A percentile compares a stretch with the other conserved stretches of the same genome.
Conservation (phyloP, 345 rosid species). For the Hibiscus syriacus region DNA sequence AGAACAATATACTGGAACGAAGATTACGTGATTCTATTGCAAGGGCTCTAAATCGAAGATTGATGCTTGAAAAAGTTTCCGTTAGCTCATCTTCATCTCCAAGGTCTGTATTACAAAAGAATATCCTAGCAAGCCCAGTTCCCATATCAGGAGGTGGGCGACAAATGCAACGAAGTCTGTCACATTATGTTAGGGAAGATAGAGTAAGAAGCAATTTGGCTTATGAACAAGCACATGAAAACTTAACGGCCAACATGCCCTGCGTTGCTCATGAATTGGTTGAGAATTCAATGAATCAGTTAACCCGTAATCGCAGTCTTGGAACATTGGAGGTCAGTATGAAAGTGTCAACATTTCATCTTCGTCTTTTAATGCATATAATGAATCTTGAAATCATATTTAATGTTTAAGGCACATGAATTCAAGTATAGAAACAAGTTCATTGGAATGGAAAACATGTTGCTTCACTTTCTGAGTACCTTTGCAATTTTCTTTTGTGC, state of each 20-base stretch:
- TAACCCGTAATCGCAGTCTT: background rate
- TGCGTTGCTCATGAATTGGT: constrained; percentile 14
- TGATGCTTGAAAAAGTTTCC: constrained; percentile 14
- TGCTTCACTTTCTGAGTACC: background rate
- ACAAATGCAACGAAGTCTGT: constrained; percentile 13
- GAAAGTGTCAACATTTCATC: background rate
- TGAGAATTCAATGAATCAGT: constrained; percentile 9
- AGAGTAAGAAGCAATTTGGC: constrained; percentile 7
- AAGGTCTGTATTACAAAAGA: constrained; percentile 35
- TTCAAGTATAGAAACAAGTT: background rate
- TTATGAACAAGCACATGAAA: constrained; percentile 16
- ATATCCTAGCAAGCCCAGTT: constrained; percentile 11
- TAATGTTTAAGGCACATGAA: background rate
- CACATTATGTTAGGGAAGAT: constrained; percentile 16
- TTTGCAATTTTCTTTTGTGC: background rate
- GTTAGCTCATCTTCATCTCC: constrained; percentile 35
- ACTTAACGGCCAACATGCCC: constrained; percentile 9
- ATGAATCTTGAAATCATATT: background rate
- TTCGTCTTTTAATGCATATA: background rate
- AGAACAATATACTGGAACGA: constrained; percentile 19
- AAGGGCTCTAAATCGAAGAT: constrained; percentile 12
- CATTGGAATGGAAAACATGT: background rate
- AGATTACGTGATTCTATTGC: constrained; percentile 11
- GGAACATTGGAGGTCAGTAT: constrained; percentile 25
- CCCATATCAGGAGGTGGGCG: constrained; percentile 17